Conservation (phyloP, 2,329 filamentous ascomycete genomes). For the Dactylellina cionopaga region DNA sequence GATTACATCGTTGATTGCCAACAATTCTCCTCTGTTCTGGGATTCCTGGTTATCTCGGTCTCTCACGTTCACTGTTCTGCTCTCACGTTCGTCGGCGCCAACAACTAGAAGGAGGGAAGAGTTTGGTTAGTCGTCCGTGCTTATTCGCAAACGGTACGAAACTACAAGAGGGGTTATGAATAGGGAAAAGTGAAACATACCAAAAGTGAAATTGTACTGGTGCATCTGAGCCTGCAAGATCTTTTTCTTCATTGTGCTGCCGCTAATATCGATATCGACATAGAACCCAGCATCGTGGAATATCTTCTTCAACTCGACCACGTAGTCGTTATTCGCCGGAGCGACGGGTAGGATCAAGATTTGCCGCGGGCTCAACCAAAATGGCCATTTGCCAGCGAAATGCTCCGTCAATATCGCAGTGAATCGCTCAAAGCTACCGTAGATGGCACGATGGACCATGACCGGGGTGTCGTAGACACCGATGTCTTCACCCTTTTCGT, state of each 20-base stretch:
- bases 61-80: conserved; percentile 71
- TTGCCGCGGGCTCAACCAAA: conserved; percentile 87
- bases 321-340: conserved; percentile 76
- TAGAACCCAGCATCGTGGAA: conserved; percentile 76
- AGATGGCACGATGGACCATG: conserved; percentile 86
- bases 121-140: not conserved
- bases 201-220: conserved; percentile 86
- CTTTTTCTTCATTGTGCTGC: conserved; percentile 90
- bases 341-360: conserved; percentile 82
- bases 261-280: conserved; percentile 75
- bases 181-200: conserved; percentile 62
- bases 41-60: conserved; percentile 72
- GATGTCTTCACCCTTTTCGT: conserved; percentile 57
- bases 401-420: conserved; percentile 83
- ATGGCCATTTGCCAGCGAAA: conserved; percentile 87
- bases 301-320: conserved; percentile 75
- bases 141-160: not conserved
- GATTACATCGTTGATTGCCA: conserved; percentile 67
- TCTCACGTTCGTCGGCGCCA: conserved; percentile 71
- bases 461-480: conserved; percentile 77
- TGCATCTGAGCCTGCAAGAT: conserved; percentile 81
- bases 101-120: conserved; percentile 64
- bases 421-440: conserved; percentile 75
- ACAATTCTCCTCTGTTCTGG: conserved; percentile 70
- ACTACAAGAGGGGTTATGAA: not conserved